Conservation (phyloP, 1,139 yeast species). For the Debaryomyces subglobosus region DNA sequence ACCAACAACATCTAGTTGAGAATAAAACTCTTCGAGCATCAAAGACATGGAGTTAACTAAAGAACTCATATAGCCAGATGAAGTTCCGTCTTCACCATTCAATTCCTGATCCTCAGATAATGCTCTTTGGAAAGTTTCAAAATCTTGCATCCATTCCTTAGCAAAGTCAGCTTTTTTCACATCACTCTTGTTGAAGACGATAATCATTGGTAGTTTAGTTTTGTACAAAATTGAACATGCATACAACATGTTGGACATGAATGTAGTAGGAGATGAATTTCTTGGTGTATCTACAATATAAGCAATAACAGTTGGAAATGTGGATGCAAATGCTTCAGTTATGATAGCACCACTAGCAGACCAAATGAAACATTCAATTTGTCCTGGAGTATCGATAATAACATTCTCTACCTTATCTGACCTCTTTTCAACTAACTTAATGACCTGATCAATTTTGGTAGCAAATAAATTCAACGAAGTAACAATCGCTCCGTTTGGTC, state of each 20-base stretch:
- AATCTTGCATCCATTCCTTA: constrained; percentile 96
- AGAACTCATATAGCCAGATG: constrained; percentile 94
- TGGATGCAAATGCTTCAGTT: constrained; percentile 94
- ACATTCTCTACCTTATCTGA: constrained; percentile 67
- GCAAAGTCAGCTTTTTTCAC: constrained; percentile 84
- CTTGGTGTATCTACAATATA: constrained; percentile 97
- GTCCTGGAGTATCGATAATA: constrained; percentile 97
- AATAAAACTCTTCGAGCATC: constrained; percentile 95
- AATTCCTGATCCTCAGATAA: constrained; percentile 62
- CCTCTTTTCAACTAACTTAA: constrained; percentile 80
- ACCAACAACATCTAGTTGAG: constrained; percentile 87
- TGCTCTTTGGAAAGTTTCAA: constrained; percentile 86
- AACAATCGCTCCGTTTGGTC: constrained; percentile 98
- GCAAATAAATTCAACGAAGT: constrained; percentile 90
- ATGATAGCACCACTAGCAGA: constrained; percentile 96
- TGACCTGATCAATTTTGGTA: constrained; percentile 95
- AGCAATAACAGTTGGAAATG: constrained; percentile 94
- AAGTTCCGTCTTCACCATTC: constrained; percentile 69
- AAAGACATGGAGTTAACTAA: constrained; percentile 92
- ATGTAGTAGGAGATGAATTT: constrained; percentile 91
- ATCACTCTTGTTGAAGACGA: constrained; percentile 95
- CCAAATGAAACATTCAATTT: constrained; percentile 96
- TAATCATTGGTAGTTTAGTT: constrained; percentile 94
- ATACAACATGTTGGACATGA: constrained; percentile 96
- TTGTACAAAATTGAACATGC: constrained; percentile 97